phyloP scores from a whole-genome alignment of 768 basidiomycete species.

The Ephemerocybe angulata region DNA sequence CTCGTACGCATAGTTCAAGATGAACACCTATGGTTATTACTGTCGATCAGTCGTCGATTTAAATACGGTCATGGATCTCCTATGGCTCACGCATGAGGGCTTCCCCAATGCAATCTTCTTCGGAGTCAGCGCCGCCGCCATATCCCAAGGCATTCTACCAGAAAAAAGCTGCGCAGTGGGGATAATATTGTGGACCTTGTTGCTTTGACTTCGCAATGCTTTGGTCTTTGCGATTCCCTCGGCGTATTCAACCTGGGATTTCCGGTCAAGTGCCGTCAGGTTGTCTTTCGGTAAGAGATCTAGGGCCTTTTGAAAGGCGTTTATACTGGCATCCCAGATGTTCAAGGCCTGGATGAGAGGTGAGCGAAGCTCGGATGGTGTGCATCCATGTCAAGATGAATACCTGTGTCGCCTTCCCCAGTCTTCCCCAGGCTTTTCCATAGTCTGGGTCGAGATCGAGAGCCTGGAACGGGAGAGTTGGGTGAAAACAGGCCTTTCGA shows the following conservation, averaged over 20 bases:
- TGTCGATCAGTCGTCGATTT: too few species aligned
- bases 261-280: neutral
- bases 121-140: neutral
- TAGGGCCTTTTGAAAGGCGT: conserved; percentile 1
- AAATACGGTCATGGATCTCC: neutral
- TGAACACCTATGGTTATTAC: neutral
- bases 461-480: neutral
- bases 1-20: neutral
- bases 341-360: neutral
- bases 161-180: neutral
- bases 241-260: neutral
- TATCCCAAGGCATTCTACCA: conserved; percentile 2
- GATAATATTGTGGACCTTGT: neutral
- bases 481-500: neutral
- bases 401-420: conserved; percentile 1
- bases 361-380: too few species aligned
- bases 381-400: too few species aligned
- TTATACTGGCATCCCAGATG: neutral
- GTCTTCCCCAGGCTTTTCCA: conserved; percentile 5
- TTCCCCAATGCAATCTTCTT: neutral
- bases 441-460: neutral
- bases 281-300: neutral
- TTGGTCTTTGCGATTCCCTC: neutral
- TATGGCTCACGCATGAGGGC: neutral
- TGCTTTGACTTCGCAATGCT: neutral